Conservation (phyloP, 768 basidiomycete species). For the Phylloporus sp. region DNA sequence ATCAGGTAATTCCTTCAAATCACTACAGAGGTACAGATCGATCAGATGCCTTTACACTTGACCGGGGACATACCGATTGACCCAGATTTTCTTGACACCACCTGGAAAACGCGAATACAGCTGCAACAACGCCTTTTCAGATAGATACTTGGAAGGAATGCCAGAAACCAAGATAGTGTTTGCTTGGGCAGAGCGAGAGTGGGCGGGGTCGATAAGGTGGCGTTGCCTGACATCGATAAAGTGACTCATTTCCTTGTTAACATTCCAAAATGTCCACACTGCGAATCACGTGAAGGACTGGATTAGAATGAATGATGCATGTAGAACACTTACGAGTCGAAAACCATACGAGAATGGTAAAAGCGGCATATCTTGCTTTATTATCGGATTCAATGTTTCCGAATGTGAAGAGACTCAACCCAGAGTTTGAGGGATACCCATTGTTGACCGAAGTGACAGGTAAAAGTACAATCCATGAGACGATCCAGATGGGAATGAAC, state of each 20-base stretch:
- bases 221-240: constrained; percentile 80
- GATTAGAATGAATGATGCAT: background rate
- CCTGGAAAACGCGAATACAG: constrained; percentile 86
- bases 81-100: constrained; percentile 87
- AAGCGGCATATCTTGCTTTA: constrained; percentile 67
- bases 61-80: constrained; percentile 59
- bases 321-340: constrained; percentile 62
- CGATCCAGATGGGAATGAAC: constrained; percentile 85
- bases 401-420: constrained; percentile 71
- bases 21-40: constrained; percentile 35
- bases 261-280: constrained; percentile 87
- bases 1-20: constrained; percentile 84
- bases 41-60: background rate
- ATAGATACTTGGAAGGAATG: constrained; percentile 75
- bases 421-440: constrained; percentile 39
- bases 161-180: constrained; percentile 90
- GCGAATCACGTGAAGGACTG: background rate
- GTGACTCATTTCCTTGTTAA: constrained; percentile 74
- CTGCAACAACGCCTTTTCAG: constrained; percentile 57
- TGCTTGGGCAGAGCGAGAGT: constrained; percentile 79
- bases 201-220: constrained; percentile 69
- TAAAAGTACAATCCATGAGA: constrained; percentile 84
- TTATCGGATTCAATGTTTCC: constrained; percentile 63
- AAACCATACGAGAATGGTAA: constrained; percentile 69
- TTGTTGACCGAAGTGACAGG: constrained; percentile 67